Evolutionary conservation across 257 asterid genomes (phyloP).

Genomic region (Solanum etuberosum): DNA sequence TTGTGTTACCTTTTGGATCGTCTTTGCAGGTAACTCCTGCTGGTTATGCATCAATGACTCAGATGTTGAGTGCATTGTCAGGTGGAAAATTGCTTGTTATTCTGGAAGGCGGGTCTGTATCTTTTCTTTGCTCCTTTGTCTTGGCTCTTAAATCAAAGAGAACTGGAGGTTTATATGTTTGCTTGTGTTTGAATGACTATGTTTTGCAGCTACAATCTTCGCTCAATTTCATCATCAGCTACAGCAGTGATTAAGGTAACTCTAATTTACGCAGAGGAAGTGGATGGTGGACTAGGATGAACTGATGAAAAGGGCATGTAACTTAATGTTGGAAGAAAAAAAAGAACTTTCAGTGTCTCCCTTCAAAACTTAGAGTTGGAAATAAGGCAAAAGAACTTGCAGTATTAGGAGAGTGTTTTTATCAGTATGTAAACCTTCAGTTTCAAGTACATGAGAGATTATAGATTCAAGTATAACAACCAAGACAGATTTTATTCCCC

Average conservation of each 20-base stretch:
- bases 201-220: slow-evolving; percentile 77
- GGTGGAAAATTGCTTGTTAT: slow-evolving; percentile 90
- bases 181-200: background rate
- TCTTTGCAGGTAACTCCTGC: slow-evolving; percentile 65
- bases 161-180: background rate
- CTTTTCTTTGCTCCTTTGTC: background rate
- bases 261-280: background rate
- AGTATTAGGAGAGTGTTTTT: background rate
- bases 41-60: slow-evolving; percentile 92
- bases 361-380: background rate
- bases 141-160: background rate
- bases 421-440: background rate
- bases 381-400: background rate
- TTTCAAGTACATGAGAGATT: background rate
- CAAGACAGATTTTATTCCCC: background rate
- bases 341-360: background rate
- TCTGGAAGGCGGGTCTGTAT: slow-evolving; percentile 95
- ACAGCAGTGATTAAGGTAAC: slow-evolving; percentile 82
- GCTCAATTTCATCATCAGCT: slow-evolving; percentile 92
- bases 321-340: background rate
- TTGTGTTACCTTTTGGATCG: background rate
- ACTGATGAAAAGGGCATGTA: background rate
- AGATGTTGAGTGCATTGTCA: slow-evolving; percentile 57
- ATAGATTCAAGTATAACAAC: background rate
- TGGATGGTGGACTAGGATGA: background rate